These are phyloP conservation scores for Alternaria dauci DNA, from an alignment of 2,329 filamentous ascomycete species.

Conservation along the genomic window DNA sequence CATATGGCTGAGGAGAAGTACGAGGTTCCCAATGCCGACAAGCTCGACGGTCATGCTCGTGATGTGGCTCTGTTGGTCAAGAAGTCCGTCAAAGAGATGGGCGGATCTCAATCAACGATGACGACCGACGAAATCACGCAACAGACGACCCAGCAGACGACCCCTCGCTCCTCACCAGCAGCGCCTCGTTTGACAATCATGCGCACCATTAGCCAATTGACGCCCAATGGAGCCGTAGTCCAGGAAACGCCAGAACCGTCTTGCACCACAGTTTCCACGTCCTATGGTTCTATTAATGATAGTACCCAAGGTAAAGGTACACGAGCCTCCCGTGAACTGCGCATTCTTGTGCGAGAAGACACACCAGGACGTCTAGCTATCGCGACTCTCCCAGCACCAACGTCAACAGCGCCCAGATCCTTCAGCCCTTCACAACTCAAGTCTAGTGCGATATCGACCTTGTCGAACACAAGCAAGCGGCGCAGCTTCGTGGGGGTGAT, in stretches of 20 bases:
- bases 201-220: not conserved
- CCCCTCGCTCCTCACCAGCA: slow-evolving; percentile 22
- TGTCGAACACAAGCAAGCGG: slow-evolving; percentile 9
- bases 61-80: slow-evolving; percentile 39
- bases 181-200: slow-evolving; percentile 8
- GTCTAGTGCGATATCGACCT: not conserved
- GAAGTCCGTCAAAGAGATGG: slow-evolving; percentile 29
- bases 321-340: slow-evolving; percentile 26
- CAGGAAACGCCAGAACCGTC: slow-evolving; percentile 5
- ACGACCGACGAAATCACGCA: slow-evolving; percentile 37
- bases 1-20: slow-evolving; percentile 67
- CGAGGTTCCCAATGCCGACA: slow-evolving; percentile 35
- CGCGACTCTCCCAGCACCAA: not conserved
- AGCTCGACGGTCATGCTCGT: slow-evolving; percentile 40
- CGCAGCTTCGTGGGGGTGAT: slow-evolving; percentile 16
- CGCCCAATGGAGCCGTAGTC: not conserved
- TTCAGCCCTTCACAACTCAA: too few relatives aligned
- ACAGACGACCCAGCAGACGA: slow-evolving; percentile 27
- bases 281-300: slow-evolving; percentile 21
- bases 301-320: slow-evolving; percentile 35
- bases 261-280: slow-evolving; percentile 18
- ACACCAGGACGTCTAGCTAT: slow-evolving; percentile 21
- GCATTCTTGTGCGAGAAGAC: slow-evolving; percentile 33
- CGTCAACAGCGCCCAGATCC: not conserved
- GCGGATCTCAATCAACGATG: slow-evolving; percentile 22